Evolutionary conservation across 2,329 filamentous ascomycete genomes (phyloP).

Genomic region (Ustulina deusta): DNA sequence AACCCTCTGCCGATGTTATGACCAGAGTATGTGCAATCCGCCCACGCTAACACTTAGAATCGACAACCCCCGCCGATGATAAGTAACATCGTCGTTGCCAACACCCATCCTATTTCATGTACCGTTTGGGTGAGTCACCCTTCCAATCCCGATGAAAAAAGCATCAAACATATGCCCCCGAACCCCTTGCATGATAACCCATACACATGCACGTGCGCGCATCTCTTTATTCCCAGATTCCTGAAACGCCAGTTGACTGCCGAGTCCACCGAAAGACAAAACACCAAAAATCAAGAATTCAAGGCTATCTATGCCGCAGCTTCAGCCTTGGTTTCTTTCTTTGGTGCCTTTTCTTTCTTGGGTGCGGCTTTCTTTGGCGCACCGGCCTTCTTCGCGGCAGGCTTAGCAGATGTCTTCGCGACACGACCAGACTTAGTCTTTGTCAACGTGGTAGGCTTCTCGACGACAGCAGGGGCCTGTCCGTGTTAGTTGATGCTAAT

Average conservation of each 20-base stretch:
- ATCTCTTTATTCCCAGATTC: constrained; percentile 50
- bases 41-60: constrained; percentile 25
- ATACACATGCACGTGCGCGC: constrained; percentile 43
- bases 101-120: constrained; percentile 19
- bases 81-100: constrained; percentile 16
- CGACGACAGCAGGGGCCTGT: constrained; percentile 64
- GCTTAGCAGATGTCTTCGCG: constrained; percentile 72
- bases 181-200: constrained; percentile 46
- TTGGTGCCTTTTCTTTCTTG: constrained; percentile 59
- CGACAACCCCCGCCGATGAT: constrained; percentile 14
- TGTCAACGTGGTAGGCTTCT: constrained; percentile 60
- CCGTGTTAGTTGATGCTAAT: constrained; percentile 34
- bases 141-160: constrained; percentile 42
- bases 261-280: constrained; percentile 51
- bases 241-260: constrained; percentile 52
- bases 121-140: constrained; percentile 30
- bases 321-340: constrained; percentile 54
- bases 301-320: constrained; percentile 45
- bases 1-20: constrained; percentile 36
- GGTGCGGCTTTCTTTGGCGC: constrained; percentile 57
- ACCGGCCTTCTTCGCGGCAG: constrained; percentile 56
- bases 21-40: constrained; percentile 47
- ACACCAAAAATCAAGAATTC: constrained; percentile 48
- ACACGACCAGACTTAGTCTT: constrained; percentile 85
- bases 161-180: constrained; percentile 45